Percentiles rank a stretch among this genome's conserved stretches.
phyloP scores from a whole-genome alignment of 805 yeast genomes.

The Ogataea neopini region DNA sequence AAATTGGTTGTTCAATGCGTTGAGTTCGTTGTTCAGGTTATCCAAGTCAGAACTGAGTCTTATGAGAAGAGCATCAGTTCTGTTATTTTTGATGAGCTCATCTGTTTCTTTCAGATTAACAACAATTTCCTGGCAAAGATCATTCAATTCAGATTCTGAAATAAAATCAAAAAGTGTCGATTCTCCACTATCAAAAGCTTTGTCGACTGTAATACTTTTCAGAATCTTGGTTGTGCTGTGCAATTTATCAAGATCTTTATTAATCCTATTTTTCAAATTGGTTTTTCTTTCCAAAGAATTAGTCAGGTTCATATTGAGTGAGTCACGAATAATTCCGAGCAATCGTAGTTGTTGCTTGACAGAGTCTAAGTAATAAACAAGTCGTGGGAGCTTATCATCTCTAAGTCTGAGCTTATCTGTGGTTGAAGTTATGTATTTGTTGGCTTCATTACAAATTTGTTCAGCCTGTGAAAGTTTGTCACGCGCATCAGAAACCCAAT shows the following conservation, averaged over 20 bases:
- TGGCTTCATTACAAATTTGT: constrained; percentile 52
- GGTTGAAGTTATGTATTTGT: constrained; percentile 39
- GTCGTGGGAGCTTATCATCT: constrained; percentile 43
- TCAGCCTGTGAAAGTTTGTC: constrained; percentile 50
- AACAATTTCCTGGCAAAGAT: constrained; percentile 34
- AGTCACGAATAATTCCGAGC: constrained; percentile 36
- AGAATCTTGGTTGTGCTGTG: constrained; percentile 35
- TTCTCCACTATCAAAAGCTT: constrained; percentile 28
- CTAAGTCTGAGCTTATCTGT: constrained; percentile 40
- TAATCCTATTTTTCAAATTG: constrained; percentile 26
- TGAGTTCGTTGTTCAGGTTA: constrained; percentile 26
- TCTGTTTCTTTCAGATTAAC: constrained; percentile 32
- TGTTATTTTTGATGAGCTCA: constrained; percentile 29
- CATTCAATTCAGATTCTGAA: constrained; percentile 41
- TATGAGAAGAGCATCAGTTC: constrained; percentile 29
- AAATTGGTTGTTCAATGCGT: constrained; percentile 27
- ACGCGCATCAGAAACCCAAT: constrained; percentile 50
- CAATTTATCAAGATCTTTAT: constrained; percentile 36
- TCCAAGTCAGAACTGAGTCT: constrained; percentile 30
- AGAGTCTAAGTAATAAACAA: constrained; percentile 47
- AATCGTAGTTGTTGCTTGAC: constrained; percentile 48
- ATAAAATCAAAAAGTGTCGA: constrained; percentile 47
- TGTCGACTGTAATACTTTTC: constrained; percentile 38
- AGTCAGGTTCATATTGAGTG: constrained; percentile 31
- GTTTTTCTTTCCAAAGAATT: constrained; percentile 26